Conservation (phyloP, 225 moss, liverwort and hornwort genomes). For the Sphagnum contortum region DNA sequence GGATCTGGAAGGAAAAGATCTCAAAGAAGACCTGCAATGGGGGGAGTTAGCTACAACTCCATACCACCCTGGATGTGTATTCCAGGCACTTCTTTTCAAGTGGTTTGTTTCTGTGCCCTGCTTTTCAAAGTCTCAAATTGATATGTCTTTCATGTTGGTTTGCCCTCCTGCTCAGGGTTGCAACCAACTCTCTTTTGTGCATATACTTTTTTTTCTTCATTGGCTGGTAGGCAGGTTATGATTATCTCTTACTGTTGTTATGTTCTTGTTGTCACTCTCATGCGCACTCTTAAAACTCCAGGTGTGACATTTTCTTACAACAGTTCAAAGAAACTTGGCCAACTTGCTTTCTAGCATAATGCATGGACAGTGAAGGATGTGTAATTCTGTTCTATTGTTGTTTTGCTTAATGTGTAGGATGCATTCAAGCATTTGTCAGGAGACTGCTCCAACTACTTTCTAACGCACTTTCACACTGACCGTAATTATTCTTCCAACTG, state of each 20-base stretch:
- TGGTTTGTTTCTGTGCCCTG: slow-evolving; percentile 41
- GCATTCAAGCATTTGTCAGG: slow-evolving; percentile 79
- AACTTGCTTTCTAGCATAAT: no score
- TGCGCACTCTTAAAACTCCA: no score
- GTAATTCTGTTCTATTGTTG: no score
- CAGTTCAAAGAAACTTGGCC: no score
- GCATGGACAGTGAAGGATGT: no score
- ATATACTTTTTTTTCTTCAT: neutral
- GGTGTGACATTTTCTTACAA: no score
- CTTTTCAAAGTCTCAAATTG: neutral
- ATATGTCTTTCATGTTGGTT: neutral
- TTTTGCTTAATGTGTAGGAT: slow-evolving; percentile 43
- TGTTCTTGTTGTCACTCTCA: no score
- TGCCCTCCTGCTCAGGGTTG: neutral
- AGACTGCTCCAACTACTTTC: slow-evolving; percentile 85
- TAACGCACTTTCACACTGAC: slow-evolving; percentile 96
- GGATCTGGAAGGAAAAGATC: slow-evolving; percentile 7
- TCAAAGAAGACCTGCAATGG: slow-evolving; percentile 19
- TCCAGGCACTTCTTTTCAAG: slow-evolving; percentile 93
- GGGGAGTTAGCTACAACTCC: slow-evolving; percentile 9
- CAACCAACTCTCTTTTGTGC: neutral
- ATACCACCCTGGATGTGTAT: slow-evolving; percentile 93
- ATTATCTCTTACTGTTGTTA: neutral
- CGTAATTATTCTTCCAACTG: slow-evolving; percentile 52
- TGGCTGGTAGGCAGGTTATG: neutral